A percentile compares a stretch with the other conserved stretches of the same genome.
phyloP scores from a whole-genome alignment of 345 rosid genomes.

The Noccaea caerulescens region DNA sequence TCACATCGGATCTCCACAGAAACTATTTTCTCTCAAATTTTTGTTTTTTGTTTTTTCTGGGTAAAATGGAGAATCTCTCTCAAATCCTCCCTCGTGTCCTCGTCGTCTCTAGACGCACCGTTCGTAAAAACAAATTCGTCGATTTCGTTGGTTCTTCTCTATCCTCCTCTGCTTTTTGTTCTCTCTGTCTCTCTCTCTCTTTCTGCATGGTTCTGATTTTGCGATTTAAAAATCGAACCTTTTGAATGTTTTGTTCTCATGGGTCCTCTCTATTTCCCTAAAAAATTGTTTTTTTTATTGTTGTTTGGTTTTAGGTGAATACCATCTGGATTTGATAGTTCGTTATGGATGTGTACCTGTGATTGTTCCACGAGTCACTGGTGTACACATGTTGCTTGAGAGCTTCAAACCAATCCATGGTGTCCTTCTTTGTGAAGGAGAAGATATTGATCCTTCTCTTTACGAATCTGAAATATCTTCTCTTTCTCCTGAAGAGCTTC shows the following conservation, averaged over 20 bases:
- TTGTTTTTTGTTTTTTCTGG: not conserved
- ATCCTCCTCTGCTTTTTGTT: slow-evolving; percentile 1
- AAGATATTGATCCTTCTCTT: slow-evolving; percentile 71
- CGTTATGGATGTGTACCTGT: slow-evolving; percentile 69
- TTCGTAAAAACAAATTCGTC: slow-evolving; percentile 69
- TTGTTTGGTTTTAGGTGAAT: slow-evolving; percentile 54
- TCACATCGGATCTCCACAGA: slow-evolving; percentile 41
- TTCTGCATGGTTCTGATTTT: slow-evolving; percentile 36
- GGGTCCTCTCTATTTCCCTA: slow-evolving; percentile 14
- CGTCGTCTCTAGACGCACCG: slow-evolving; percentile 63
- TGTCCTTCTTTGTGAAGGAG: slow-evolving; percentile 74
- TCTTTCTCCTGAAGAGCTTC: slow-evolving; percentile 69
- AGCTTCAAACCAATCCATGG: slow-evolving; percentile 79
- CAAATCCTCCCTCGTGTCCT: slow-evolving; percentile 64
- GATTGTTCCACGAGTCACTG: slow-evolving; percentile 66
- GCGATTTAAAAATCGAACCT: slow-evolving; percentile 17
- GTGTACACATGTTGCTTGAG: slow-evolving; percentile 62
- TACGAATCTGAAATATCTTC: slow-evolving; percentile 62
- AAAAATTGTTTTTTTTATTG: not conserved
- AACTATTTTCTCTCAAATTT: not conserved
- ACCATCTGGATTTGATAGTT: slow-evolving; percentile 69
- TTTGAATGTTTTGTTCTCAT: not conserved
- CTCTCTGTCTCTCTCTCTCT: not conserved
- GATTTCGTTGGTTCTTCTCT: slow-evolving; percentile 60
- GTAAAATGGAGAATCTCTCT: slow-evolving; percentile 48